Evolutionary conservation across 2,329 filamentous ascomycete species (phyloP).

Genomic region (Alternaria hordeiaustralica): DNA sequence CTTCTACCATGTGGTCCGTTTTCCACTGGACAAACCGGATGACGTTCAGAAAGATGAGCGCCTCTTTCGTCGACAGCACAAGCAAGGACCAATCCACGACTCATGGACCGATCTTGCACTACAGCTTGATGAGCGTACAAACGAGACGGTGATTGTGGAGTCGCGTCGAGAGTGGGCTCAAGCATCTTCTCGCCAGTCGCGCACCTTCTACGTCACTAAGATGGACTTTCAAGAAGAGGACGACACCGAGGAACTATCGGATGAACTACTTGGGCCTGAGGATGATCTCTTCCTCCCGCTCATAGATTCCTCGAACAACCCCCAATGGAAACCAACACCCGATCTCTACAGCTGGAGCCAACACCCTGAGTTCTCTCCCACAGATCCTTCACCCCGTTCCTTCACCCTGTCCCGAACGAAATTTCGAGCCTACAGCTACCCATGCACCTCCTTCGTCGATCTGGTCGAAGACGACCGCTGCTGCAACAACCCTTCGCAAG

Average conservation of each 20-base stretch:
- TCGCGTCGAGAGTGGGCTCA: constrained; percentile 71
- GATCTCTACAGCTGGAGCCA: constrained; percentile 53
- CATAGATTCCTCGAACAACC: constrained; percentile 42
- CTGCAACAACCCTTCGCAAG: constrained; percentile 36
- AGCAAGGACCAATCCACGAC: constrained; percentile 75
- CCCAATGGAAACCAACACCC: constrained; percentile 47
- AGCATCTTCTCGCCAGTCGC: constrained; percentile 62
- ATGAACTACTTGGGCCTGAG: constrained; percentile 27
- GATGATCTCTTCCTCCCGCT: constrained; percentile 37
- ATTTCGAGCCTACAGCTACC: constrained; percentile 62
- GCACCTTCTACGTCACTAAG: constrained; percentile 70
- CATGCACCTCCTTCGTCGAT: constrained; percentile 64
- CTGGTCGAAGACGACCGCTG: constrained; percentile 60
- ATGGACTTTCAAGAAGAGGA: constrained; percentile 51
- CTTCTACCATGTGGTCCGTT: constrained; percentile 71
- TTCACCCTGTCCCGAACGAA: constrained; percentile 63
- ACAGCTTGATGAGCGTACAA: constrained; percentile 64
- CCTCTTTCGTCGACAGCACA: constrained; percentile 71
- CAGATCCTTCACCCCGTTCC: constrained; percentile 49
- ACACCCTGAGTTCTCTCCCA: constrained; percentile 57
- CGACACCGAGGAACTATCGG: constrained; percentile 1
- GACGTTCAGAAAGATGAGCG: constrained; percentile 54
- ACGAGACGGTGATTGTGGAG: constrained; percentile 68
- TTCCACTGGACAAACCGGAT: constrained; percentile 61
- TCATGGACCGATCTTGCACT: constrained; percentile 73